Evolutionary conservation across 495 filamentous ascomycete genomes (phyloP), one percentile per base, ranked within the genome.

Genomic region (Neurospora hispaniola): DNA sequence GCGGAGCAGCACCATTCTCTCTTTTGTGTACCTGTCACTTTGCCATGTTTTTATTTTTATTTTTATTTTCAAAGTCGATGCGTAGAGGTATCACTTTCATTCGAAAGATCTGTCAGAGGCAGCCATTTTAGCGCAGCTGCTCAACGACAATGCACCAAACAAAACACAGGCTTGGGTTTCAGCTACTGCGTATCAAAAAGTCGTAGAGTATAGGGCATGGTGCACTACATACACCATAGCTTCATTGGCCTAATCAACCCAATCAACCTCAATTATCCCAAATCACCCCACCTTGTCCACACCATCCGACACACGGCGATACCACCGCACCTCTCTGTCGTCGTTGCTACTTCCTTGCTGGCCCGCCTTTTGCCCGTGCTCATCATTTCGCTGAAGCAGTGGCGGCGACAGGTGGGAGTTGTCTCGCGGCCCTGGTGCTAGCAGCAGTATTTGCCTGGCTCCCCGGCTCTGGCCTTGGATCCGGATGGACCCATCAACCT

Each of bases 151-250:
- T 18, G 27, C 54, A 66, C 54, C 54, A 66, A 66, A 66, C 54
- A 66, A 66, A 66, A 66, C 54, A 66, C 54, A 8, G 16, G 54
- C 12, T 35, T 38, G 54, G 7, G 54, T 66, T 66, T 66, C 54
- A 66, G 54, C 54, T 66, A 66, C 54, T 66, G 54, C 54, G 54
- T 66, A 35, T 66, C 54, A 66, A 66, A 66, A 66, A 66, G 54
- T 66, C 54, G 54, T 38, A 66, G 54, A 66, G 27, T 66, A 66
- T 66, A 66, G 54, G 54, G 54, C 54, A 66, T 66, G 54, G 54
- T 18, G 8, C 27, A 62, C 1, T 38, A 38, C 5, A 38, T 9
- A 31, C 12, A 16, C 54, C 31, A 62, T 27, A 14, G 27, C 54
- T 66, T 66, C 27, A 66, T 66, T 66, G 54, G 27, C 27, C 54